Evolutionary conservation across 1,139 yeast species (phyloP), one percentile per base, ranked within the genome.

Genomic region (Pichia sp.): DNA sequence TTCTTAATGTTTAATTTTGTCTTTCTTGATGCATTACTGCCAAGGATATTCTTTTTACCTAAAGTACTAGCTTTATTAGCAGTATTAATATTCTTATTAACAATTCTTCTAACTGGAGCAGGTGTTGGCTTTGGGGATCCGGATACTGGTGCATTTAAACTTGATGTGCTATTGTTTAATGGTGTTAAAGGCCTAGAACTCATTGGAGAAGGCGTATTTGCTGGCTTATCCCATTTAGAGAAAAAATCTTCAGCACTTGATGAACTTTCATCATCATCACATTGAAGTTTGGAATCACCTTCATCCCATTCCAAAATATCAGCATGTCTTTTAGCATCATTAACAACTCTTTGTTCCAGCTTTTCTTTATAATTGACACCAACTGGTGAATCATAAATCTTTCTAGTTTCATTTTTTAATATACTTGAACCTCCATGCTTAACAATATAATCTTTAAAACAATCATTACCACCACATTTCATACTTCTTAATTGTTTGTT

Each of bases 391-490:
- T 89, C 81, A 67, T 94, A 92, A 66, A 90, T 90, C 50, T 82
- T 79, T 55, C 76, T 78, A 31, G 92, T 85, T 61, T 86, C 86
- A 43, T 73, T 73, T 31, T 69, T 66, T 50, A 89, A 71, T 59
- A 71, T 82, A 61, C 80, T 81, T 30, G 87, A 74, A 25, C 96
- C 97, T 42, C 96, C 96, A 62, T 89, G 82, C 67, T 86, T 86
- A 58, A 78, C 67, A 66, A 86, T 86, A 61, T 79, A 92, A 51
- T 86, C 96, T 57, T 82, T 81, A 41, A 96, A 96, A 43, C 76
- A 77, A 60, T 83, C 83, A 67, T 92, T 92, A 26, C 97, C 98
- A 48, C 97, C 97, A 53, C 85, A 79, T 64, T 90, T 89, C 78
- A 92, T 88, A 64, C 88, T 81, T 62, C 96, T 77, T 65, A 92